A percentile compares a stretch with the other conserved stretches of the same genome.
phyloP scores from a whole-genome alignment of 768 basidiomycete species.

The Auricularia heimuer region DNA sequence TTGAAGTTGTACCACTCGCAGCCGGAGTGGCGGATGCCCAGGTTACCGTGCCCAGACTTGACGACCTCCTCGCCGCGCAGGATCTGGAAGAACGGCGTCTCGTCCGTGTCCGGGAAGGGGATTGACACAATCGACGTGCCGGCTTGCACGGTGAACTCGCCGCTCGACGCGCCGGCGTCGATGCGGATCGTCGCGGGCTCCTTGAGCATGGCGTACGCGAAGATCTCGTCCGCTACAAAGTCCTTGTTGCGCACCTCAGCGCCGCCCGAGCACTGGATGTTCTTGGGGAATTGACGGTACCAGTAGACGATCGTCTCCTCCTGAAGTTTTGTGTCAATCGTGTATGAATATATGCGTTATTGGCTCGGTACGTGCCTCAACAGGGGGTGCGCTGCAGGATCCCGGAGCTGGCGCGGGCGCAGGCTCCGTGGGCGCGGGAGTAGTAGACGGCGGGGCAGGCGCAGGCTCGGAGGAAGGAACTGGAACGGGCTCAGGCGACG shows the following conservation, averaged over 20 bases:
- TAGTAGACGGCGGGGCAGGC: not conserved
- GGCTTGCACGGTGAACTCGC: not conserved
- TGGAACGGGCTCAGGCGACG: not conserved
- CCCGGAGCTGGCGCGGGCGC: not conserved
- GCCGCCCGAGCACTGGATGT: slow-evolving; percentile 1
- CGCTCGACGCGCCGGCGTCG: slow-evolving; percentile 5
- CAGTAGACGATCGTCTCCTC: slow-evolving; percentile 4
- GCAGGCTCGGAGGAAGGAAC: not conserved
- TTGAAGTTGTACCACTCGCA: slow-evolving; percentile 7
- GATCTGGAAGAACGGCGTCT: slow-evolving; percentile 10
- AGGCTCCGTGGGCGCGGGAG: not conserved
- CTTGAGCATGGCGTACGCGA: slow-evolving; percentile 3
- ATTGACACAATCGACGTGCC: slow-evolving; percentile 4
- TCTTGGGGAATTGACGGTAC: slow-evolving; percentile 3
- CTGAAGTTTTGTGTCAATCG: not conserved
- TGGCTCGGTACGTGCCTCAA: not conserved
- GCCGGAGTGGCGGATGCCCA: not conserved
- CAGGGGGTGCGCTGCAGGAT: not conserved
- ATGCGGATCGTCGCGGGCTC: slow-evolving; percentile 4
- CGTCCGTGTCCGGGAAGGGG: slow-evolving; percentile 6
- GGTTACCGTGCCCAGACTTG: slow-evolving; percentile 3
- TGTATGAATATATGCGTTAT: not conserved
- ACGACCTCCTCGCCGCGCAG: not conserved
- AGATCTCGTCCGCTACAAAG: slow-evolving; percentile 6
- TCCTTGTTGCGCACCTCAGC: not conserved